phyloP scores from a whole-genome alignment of 2,329 filamentous ascomycete genomes.

The Fusarium circinatum region DNA sequence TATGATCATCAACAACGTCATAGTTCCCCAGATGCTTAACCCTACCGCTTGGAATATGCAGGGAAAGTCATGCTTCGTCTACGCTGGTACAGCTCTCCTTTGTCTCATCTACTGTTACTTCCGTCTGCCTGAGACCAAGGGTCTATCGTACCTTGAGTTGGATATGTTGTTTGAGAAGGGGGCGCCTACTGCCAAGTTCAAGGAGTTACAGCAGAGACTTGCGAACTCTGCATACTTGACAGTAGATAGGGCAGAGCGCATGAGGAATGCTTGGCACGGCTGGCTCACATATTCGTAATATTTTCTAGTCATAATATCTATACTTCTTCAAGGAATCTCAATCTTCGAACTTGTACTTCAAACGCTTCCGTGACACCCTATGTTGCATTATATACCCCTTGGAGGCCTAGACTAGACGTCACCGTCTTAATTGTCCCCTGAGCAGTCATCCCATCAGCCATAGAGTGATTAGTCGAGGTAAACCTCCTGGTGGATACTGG shows the following conservation, averaged over 20 bases:
- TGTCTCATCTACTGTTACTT: constrained; percentile 42
- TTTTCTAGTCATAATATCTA: background rate
- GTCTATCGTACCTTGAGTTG: constrained; percentile 40
- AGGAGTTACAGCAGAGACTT: constrained; percentile 25
- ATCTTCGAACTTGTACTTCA: rapidly evolving
- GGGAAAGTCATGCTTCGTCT: constrained; percentile 42
- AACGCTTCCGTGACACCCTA: rapidly evolving
- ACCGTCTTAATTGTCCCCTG: too few relatives aligned
- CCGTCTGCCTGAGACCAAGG: constrained; percentile 42
- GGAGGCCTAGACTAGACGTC: rapidly evolving
- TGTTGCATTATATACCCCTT: too few relatives aligned
- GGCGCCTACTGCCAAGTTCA: constrained; percentile 46
- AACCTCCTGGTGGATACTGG: rapidly evolving
- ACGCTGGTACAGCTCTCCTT: constrained; percentile 24
- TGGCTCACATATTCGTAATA: constrained; percentile 38
- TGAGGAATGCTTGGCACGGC: constrained; percentile 41
- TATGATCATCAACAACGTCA: constrained; percentile 39
- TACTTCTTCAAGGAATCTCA: too few relatives aligned
- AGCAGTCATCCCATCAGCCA: rapidly evolving
- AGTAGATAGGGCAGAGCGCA: constrained; percentile 23
- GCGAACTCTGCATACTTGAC: constrained; percentile 34
- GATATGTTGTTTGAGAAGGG: constrained; percentile 44
- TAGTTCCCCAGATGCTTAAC: constrained; percentile 42
- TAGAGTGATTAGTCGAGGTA: rapidly evolving
- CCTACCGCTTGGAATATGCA: constrained; percentile 39